Percentiles rank a stretch among this genome's conserved stretches.
Conservation (phyloP, 2,329 filamentous ascomycete genomes). For the Pseudocercospora musae region DNA sequence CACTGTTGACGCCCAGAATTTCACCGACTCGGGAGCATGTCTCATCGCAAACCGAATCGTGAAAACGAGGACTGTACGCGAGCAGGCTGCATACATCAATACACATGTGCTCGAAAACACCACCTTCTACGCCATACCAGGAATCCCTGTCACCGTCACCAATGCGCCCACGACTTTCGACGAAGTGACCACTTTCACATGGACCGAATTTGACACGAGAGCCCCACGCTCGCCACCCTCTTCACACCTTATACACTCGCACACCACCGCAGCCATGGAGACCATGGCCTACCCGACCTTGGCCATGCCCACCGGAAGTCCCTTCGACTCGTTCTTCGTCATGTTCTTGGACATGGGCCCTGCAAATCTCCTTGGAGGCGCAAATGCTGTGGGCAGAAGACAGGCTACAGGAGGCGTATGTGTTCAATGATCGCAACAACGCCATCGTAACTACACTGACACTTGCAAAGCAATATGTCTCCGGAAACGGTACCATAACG, state of each 20-base stretch:
- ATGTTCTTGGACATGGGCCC: slow-evolving; percentile 1
- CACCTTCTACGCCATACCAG: slow-evolving; percentile 28
- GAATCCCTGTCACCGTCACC: slow-evolving; percentile 28
- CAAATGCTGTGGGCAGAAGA: slow-evolving; percentile 6
- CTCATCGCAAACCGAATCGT: slow-evolving; percentile 8
- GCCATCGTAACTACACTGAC: slow-evolving; percentile 30
- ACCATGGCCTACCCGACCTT: not conserved
- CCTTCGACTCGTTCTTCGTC: not conserved
- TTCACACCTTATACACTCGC: not conserved
- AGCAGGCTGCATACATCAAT: slow-evolving; percentile 30
- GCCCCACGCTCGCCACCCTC: not conserved
- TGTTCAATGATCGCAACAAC: slow-evolving; percentile 20
- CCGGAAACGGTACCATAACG: slow-evolving; percentile 28
- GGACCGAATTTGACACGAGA: slow-evolving; percentile 21
- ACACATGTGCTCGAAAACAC: slow-evolving; percentile 30
- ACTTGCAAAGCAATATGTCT: slow-evolving; percentile 23
- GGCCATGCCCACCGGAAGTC: slow-evolving; percentile 1
- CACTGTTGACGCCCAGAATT: slow-evolving; percentile 1
- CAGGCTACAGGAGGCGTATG: slow-evolving; percentile 9
- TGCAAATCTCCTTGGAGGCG: not conserved
- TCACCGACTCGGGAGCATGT: slow-evolving; percentile 9
- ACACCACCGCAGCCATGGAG: not conserved
- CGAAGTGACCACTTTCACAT: slow-evolving; percentile 29
- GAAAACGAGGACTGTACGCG: slow-evolving; percentile 22
- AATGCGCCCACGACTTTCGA: slow-evolving; percentile 32